Base-by-base conservation (phyloP, 108 stramenopile species). In the Licmophora abbreviata region DNA sequence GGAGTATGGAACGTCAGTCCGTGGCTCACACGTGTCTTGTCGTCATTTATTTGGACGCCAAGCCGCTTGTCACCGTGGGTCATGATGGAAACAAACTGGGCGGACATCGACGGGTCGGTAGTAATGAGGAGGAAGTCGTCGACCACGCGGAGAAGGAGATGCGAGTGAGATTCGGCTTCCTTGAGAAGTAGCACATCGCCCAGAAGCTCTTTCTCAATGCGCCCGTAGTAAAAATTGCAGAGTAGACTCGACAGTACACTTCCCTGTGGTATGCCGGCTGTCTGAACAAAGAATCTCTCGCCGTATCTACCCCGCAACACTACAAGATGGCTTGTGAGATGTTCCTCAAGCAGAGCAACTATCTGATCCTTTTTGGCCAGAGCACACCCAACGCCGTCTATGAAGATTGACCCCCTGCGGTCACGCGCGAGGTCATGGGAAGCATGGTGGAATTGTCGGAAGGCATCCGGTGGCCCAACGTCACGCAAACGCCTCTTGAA, bases 151-250 rank as follows among this genome's bases (percentile, higher is more conserved):
- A 84, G 54, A 27, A 91, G 44, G 3, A 89, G 54, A 48, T 68
- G 49, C 41, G 58, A 22, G 21, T 61, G 49, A 3, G 9, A 14
- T 18, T 31, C 31, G 20, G 31, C 18, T 51, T 33, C 26, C 52
- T 36, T 37, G 8, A 48, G 34, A 53, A 37, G n/a, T 32, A 49
- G 21, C 33, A 29, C 22, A 56, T 31, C 37, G 45, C 61, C 63
- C 12, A 92, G 51, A 26, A 94, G 43, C 21, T 54, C 41, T 18
- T 61, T 53, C 57, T 97, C 95, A 14, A 94, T 37, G 49, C 76
- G 50, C 35, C 91, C 95, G 59, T 89, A 97, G 71, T 94, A 97
- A 12, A 85, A 43, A 44, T 95, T 93, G 64, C 95, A 97, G 22
- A 95, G 63, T 31, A 94, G 45, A 36, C 71, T 83, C 11, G 91